Conservation (phyloP, 352 stramenopile species). For the Pythium coloratum region DNA sequence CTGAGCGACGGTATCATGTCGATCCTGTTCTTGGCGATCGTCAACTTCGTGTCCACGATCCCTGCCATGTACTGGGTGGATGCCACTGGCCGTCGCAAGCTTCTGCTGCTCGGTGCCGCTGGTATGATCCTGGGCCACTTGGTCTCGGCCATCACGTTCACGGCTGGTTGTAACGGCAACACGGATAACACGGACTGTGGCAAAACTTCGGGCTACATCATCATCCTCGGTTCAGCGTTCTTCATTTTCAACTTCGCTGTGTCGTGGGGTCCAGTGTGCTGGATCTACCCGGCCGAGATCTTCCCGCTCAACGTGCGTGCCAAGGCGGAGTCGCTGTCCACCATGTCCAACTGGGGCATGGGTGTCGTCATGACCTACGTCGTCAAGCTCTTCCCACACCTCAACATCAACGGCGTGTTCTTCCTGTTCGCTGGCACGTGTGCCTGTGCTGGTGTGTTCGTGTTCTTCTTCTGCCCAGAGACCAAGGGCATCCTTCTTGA, state of each 20-base stretch:
- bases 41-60: constrained; percentile 46
- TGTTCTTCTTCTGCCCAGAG: constrained; percentile 45
- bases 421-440: constrained; percentile 49
- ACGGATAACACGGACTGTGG: constrained; percentile 27
- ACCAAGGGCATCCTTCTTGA: constrained; percentile 42
- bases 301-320: constrained; percentile 49
- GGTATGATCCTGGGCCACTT: constrained; percentile 50
- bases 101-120: constrained; percentile 42
- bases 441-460: constrained; percentile 32
- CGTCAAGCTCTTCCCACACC: constrained; percentile 47
- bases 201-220: constrained; percentile 29
- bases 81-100: constrained; percentile 32
- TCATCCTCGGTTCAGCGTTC: constrained; percentile 39
- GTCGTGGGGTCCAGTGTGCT: constrained; percentile 54
- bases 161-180: constrained; percentile 35
- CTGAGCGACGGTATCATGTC: constrained; percentile 56
- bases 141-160: constrained; percentile 39
- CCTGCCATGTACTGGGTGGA: constrained; percentile 47
- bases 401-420: constrained; percentile 54
- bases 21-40: constrained; percentile 56
- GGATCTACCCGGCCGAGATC: constrained; percentile 63
- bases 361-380: constrained; percentile 42
- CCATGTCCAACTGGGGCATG: constrained; percentile 33
- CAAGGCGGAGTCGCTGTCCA: constrained; percentile 39
- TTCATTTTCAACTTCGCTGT: constrained; percentile 57